Evolutionary conservation across 495 filamentous ascomycete species (phyloP).

Genomic region (Lasiosphaeria hispida): DNA sequence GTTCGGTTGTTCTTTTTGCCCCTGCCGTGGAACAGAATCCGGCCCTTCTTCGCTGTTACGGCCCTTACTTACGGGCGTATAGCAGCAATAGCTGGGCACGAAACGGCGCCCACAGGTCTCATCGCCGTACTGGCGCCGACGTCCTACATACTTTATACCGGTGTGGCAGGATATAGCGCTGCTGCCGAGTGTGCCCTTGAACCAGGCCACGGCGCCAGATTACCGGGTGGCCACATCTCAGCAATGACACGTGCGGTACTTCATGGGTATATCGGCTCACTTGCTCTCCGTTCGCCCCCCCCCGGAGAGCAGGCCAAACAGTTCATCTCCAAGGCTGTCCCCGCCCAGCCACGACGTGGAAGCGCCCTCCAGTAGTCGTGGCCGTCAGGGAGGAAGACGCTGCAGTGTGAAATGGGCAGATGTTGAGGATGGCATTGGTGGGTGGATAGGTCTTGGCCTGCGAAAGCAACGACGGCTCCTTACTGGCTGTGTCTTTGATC

Average conservation of each 20-base stretch:
- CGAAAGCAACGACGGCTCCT: not conserved
- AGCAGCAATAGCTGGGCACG: not conserved
- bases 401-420: no score
- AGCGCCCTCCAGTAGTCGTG: no score
- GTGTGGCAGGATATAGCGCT: no score
- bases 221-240: not conserved
- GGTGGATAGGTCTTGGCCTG: not conserved
- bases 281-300: not conserved
- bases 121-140: not conserved
- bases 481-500: not conserved
- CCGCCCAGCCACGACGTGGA: no score
- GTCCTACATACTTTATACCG: not conserved
- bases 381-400: no score
- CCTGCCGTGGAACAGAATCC: not conserved
- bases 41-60: not conserved
- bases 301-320: not conserved
- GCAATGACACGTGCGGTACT: constrained; percentile 1
- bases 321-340: no score
- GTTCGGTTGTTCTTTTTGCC: not conserved
- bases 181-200: no score
- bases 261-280: not conserved
- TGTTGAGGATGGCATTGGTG: not conserved
- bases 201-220: not conserved
- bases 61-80: constrained; percentile 10
- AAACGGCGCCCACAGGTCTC: not conserved